Evolutionary conservation across 768 basidiomycete genomes (phyloP).

Genomic region (Mycena galericulata): DNA sequence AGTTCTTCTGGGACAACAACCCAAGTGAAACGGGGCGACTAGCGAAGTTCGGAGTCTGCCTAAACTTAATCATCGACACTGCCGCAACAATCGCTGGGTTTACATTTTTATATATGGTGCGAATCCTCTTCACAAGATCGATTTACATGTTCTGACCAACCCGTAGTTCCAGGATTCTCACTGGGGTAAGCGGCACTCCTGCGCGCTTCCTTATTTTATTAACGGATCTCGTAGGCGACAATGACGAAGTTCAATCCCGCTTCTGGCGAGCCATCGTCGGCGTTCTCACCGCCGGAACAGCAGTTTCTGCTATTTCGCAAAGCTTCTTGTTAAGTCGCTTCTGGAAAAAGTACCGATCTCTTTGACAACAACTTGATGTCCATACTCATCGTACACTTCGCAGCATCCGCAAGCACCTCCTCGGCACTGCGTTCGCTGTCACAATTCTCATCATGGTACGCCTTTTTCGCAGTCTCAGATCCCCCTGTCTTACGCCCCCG

Average conservation of each 20-base stretch:
- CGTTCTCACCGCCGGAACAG: slow-evolving; percentile 16
- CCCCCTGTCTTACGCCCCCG: not conserved
- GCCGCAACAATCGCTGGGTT: slow-evolving; percentile 7
- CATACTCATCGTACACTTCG: not conserved
- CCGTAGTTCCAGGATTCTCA: slow-evolving; percentile 19
- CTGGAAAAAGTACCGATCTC: slow-evolving; percentile 27
- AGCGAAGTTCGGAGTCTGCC: slow-evolving; percentile 15
- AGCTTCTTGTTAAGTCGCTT: slow-evolving; percentile 25
- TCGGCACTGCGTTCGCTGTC: slow-evolving; percentile 30
- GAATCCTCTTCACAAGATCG: not conserved
- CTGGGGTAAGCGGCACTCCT: slow-evolving; percentile 11
- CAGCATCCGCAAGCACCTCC: slow-evolving; percentile 30
- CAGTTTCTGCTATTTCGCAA: slow-evolving; percentile 2
- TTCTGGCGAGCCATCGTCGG: slow-evolving; percentile 16
- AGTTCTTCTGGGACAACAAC: not conserved
- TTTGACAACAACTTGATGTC: not conserved
- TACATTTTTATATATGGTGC: slow-evolving; percentile 27
- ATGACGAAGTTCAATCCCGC: slow-evolving; percentile 21
- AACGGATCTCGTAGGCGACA: slow-evolving; percentile 3
- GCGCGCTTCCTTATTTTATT: not conserved
- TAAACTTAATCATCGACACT: slow-evolving; percentile 25
- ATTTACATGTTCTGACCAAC: not conserved
- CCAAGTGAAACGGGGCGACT: not conserved
- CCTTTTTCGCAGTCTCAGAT: not conserved
- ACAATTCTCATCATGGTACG: slow-evolving; percentile 21